Evolutionary conservation across 208 protist species (phyloP).

Genomic region (Angomonas deanei): DNA sequence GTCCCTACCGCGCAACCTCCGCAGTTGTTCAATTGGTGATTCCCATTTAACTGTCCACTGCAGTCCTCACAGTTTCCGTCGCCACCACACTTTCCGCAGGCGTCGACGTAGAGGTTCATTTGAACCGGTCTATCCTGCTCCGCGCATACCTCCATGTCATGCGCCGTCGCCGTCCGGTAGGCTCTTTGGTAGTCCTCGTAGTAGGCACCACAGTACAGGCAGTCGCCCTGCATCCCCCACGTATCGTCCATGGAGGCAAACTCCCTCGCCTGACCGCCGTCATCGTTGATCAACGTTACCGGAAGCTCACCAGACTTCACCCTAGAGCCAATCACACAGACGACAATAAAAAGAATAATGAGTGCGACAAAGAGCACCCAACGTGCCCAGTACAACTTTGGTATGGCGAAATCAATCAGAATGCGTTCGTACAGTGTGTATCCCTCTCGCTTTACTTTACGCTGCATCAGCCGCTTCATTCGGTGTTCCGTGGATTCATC

Average conservation of each 20-base stretch:
- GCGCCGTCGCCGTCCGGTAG: constrained; percentile 7
- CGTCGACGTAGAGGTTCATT: constrained; percentile 36
- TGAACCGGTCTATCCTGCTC: constrained; percentile 9
- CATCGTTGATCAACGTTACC: constrained; percentile 16
- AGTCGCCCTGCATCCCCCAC: constrained; percentile 31
- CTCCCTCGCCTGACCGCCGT: neutral
- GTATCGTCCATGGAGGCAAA: constrained; percentile 23
- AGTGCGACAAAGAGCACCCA: constrained; percentile 19
- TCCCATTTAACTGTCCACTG: constrained; percentile 14
- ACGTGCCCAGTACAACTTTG: constrained; percentile 11
- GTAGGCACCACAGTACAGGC: constrained; percentile 40
- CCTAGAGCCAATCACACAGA: constrained; percentile 18
- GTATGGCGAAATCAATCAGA: constrained; percentile 18
- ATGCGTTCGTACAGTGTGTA: constrained; percentile 42
- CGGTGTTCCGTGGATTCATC: constrained; percentile 28
- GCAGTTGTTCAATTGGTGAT: constrained; percentile 10
- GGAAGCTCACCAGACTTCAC: constrained; percentile 24
- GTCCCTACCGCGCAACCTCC: constrained; percentile 17
- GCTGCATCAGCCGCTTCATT: constrained; percentile 21
- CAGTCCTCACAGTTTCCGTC: constrained; percentile 36
- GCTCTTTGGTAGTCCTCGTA: constrained; percentile 22
- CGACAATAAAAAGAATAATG: constrained; percentile 15
- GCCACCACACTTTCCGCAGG: constrained; percentile 36
- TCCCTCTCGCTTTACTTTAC: constrained; percentile 25
- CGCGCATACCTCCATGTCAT: constrained; percentile 15